Evolutionary conservation across 2,329 filamentous ascomycete genomes (phyloP).

Genomic region (Monilinia aucupariae): DNA sequence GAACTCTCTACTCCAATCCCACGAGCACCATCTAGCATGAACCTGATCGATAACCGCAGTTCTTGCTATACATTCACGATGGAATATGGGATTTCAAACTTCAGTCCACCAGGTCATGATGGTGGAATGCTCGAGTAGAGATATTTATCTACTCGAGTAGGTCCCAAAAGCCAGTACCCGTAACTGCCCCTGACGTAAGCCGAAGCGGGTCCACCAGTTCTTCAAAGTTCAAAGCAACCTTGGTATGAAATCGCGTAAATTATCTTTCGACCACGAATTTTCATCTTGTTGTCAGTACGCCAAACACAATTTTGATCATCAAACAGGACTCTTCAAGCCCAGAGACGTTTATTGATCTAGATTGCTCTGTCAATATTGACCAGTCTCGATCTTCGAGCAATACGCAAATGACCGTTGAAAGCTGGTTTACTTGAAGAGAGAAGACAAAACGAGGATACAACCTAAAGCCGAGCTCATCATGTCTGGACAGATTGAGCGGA

Average conservation of each 20-base stretch:
- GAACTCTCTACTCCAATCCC: no score
- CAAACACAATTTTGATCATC: neutral
- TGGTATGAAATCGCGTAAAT: neutral
- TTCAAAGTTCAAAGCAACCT: no score
- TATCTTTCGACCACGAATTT: neutral
- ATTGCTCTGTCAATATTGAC: neutral
- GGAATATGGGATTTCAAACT: no score
- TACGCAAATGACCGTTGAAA: neutral
- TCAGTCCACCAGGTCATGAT: no score
- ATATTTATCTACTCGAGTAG: no score
- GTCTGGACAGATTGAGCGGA: conserved; percentile 33
- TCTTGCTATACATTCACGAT: no score
- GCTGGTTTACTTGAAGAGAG: neutral
- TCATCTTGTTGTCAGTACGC: neutral
- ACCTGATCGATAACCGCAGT: no score
- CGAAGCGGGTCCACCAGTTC: no score
- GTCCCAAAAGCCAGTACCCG: no score
- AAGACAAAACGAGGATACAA: neutral
- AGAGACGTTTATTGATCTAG: neutral
- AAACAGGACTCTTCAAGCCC: neutral
- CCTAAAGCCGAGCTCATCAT: neutral
- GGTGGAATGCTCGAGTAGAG: no score
- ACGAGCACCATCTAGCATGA: no score
- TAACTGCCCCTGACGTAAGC: no score
- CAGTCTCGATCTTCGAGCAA: neutral